Base-by-base conservation (phyloP, 1,284 basidiomycete species). In the Melanopsichium pennsylvanicum region DNA sequence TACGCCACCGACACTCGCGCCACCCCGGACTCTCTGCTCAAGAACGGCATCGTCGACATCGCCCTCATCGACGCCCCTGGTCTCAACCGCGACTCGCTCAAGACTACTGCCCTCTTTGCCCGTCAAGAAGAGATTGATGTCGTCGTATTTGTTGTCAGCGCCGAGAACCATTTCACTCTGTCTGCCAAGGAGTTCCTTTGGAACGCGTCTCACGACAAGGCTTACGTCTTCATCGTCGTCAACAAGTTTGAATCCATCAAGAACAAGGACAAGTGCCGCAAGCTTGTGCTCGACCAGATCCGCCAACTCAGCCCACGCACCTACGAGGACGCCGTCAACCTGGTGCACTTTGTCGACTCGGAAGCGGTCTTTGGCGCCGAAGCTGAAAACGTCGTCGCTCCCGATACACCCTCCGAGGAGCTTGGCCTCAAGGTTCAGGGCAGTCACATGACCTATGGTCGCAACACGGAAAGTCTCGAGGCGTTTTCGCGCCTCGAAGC, bases 81-180 rank as follows among this genome's bases (percentile, higher is more conserved):
- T 61, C 87, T 99, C 44, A 99, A 99, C 83, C 88, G 93, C 54
- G 96, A 98, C 82, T 93, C 89, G 55, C 83, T 95, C 78, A 92
- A 96, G 84, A 99, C 96, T 0, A 99, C 95, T 2, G 92, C 93
- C 8, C 85, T 97, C 40, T 98, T 98, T 78, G 88, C 94, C 16
- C 91, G 93, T 27, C 95, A 98, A 82, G 92, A 96, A 81, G 93
- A 97, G 83, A 98, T 99, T 50, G 96, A 99, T 79, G 95, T 99
- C 23, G 88, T 99, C 52, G 94, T 99, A 49, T 99, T 98, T 81
- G 93, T 97, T 68, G 93, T 97, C 41, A 93, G 91, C 1, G 93
- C 96, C 7, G 95, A 97, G 84, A 98, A 98, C 82, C 95, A 98
- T 84, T 97, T 99, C 81, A 99, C 96, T 0, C 86, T 97, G 7